Conservation (phyloP, 1,139 yeast genomes). For the Candida freyschussii region DNA sequence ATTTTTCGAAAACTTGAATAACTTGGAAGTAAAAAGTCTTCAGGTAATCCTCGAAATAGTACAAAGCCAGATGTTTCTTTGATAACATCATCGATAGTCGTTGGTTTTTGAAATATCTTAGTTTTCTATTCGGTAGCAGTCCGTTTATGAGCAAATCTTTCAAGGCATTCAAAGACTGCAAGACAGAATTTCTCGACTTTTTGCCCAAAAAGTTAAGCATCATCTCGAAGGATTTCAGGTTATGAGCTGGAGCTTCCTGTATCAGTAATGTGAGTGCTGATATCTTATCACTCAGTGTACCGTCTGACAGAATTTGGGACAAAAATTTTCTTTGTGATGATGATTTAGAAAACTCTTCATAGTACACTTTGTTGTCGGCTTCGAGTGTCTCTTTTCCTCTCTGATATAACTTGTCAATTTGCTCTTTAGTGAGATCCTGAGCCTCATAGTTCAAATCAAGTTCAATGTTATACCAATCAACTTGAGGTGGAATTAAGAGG, state of each 20-base stretch:
- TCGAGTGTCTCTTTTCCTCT: slow-evolving; percentile 66
- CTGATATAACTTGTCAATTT: slow-evolving; percentile 53
- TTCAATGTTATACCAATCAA: slow-evolving; percentile 70
- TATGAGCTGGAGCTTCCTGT: slow-evolving; percentile 94
- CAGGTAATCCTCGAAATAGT: slow-evolving; percentile 85
- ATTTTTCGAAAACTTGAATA: slow-evolving; percentile 52
- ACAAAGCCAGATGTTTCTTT: slow-evolving; percentile 57
- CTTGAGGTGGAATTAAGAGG: slow-evolving; percentile 55
- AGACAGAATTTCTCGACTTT: slow-evolving; percentile 89
- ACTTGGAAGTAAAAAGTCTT: slow-evolving; percentile 73
- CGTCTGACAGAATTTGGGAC: slow-evolving; percentile 82
- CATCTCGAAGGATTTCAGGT: slow-evolving; percentile 76
- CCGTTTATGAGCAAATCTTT: slow-evolving; percentile 83
- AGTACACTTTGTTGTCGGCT: slow-evolving; percentile 66
- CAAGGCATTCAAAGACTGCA: slow-evolving; percentile 84
- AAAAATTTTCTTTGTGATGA: slow-evolving; percentile 85
- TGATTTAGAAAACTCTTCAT: slow-evolving; percentile 73
- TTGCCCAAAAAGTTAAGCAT: slow-evolving; percentile 76
- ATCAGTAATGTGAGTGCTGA: slow-evolving; percentile 88
- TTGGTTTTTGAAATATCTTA: slow-evolving; percentile 77
- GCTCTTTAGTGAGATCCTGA: slow-evolving; percentile 43
- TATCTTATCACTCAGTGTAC: slow-evolving; percentile 94
- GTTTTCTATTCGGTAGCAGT: slow-evolving; percentile 79
- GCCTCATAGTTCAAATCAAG: slow-evolving; percentile 30
- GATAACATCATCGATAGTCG: slow-evolving; percentile 48